These are phyloP conservation scores for Maudiozyma pseudohumilis DNA, from an alignment of 805 yeast species.

Conservation along the genomic window DNA sequence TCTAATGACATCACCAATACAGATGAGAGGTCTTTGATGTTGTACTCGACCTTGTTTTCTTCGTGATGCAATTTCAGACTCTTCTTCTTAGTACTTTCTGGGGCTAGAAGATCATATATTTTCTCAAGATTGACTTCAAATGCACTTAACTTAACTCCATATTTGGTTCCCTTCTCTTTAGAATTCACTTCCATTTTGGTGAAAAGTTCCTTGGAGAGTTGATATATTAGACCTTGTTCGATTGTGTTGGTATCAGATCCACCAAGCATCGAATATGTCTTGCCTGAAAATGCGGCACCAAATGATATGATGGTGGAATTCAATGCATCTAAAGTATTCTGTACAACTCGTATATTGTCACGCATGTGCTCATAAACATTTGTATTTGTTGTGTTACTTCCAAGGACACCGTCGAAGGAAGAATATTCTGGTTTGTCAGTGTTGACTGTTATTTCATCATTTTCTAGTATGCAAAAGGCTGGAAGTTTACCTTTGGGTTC, in stretches of 20 bases:
- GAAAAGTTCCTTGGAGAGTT: constrained; percentile 1
- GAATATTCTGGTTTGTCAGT: neutral
- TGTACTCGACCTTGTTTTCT: constrained; percentile 4
- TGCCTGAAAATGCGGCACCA: constrained; percentile 3
- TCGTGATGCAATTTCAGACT: constrained; percentile 30
- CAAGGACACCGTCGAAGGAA: neutral
- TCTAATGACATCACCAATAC: neutral
- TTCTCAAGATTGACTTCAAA: constrained; percentile 79
- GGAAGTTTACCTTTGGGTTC: neutral
- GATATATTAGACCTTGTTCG: neutral
- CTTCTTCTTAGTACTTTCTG: constrained; percentile 20
- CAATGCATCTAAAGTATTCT: constrained; percentile 1
- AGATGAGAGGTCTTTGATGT: neutral
- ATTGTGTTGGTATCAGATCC: neutral
- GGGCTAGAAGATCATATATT: constrained; percentile 57
- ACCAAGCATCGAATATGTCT: constrained; percentile 1
- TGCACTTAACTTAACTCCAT: constrained; percentile 57
- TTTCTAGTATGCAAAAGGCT: neutral
- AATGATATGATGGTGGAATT: constrained; percentile 3
- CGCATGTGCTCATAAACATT: neutral
- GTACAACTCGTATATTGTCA: neutral
- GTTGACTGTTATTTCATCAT: neutral
- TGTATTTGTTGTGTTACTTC: neutral
- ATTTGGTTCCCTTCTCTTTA: constrained; percentile 31
- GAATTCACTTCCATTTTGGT: neutral